These are phyloP conservation scores for Mycena floridula DNA, from an alignment of 768 basidiomycete species.

Conservation along the genomic window DNA sequence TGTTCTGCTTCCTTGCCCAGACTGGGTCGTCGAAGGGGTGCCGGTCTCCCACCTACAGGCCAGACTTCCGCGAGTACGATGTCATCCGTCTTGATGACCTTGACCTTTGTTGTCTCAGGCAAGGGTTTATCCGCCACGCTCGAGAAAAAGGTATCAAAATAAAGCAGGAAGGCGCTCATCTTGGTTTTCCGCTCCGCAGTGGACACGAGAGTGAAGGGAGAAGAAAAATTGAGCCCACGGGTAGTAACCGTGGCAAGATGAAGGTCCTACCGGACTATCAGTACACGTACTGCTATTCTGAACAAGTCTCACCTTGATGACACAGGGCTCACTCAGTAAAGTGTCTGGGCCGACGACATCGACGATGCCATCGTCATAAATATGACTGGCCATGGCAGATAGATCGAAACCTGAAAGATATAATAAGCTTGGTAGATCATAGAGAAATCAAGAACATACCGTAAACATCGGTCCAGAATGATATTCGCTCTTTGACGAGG, in stretches of 20 bases:
- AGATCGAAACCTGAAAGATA: conserved; percentile 73
- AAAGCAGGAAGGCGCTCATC: conserved; percentile 77
- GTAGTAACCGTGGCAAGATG: neutral
- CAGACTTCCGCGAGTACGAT: conserved; percentile 72
- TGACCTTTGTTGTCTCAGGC: conserved; percentile 44
- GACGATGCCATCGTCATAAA: conserved; percentile 78
- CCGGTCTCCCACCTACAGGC: conserved; percentile 66
- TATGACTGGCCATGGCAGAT: conserved; percentile 67
- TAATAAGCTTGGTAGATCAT: neutral
- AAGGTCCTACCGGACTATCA: neutral
- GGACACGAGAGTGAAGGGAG: conserved; percentile 71
- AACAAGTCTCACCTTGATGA: conserved; percentile 53
- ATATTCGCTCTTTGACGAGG: conserved; percentile 73
- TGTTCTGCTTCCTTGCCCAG: conserved; percentile 38
- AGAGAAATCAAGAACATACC: conserved; percentile 48
- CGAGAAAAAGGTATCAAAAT: conserved; percentile 95
- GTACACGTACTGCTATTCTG: neutral
- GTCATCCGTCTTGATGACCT: conserved; percentile 51
- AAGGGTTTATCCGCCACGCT: conserved; percentile 42
- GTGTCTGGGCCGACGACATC: conserved; percentile 69
- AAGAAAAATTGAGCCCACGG: conserved; percentile 71
- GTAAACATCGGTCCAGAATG: conserved; percentile 89
- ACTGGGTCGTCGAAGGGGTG: conserved; percentile 55
- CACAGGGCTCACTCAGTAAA: conserved; percentile 54
- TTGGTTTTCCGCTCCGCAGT: conserved; percentile 55